Evolutionary conservation across 768 basidiomycete genomes (phyloP).

Genomic region (Phanerochaete sordida): DNA sequence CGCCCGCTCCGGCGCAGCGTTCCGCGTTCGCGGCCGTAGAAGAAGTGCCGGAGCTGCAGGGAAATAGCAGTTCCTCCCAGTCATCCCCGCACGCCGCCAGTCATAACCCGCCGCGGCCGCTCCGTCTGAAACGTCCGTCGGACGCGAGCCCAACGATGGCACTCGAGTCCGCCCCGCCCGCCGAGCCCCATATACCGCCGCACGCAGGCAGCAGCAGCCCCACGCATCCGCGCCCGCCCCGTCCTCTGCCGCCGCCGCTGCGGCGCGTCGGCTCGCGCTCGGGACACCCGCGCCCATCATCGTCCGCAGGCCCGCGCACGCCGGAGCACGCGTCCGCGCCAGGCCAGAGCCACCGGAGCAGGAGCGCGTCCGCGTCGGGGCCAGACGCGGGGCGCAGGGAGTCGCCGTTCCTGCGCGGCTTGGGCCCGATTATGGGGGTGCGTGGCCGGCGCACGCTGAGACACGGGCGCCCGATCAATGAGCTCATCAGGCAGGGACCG

Average conservation of each 20-base stretch:
- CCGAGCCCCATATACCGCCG: too few relatives aligned
- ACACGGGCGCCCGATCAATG: background rate
- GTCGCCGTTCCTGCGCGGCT: background rate
- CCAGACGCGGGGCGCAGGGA: background rate
- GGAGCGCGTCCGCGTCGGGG: background rate
- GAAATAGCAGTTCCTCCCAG: background rate
- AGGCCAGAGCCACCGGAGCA: background rate
- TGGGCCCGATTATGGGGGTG: background rate
- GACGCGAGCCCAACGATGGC: slow-evolving; percentile 13
- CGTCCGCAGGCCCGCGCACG: slow-evolving; percentile 3
- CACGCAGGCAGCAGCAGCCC: background rate
- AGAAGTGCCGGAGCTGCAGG: background rate
- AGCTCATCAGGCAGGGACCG: background rate
- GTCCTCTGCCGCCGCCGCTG: slow-evolving; percentile 14
- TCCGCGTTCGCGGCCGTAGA: slow-evolving; percentile 1
- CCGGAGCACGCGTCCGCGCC: background rate
- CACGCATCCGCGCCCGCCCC: background rate
- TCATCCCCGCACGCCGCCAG: slow-evolving; percentile 11
- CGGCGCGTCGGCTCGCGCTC: slow-evolving; percentile 13
- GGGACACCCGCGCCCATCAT: slow-evolving; percentile 7
- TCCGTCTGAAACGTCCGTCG: slow-evolving; percentile 19
- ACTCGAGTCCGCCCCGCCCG: background rate
- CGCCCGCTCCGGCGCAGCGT: slow-evolving; percentile 5
- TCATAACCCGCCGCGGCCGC: background rate
- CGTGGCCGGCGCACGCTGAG: background rate